Evolutionary conservation across 225 moss, liverwort and hornwort species (phyloP), one percentile per base, ranked within the genome.

Genomic region (Straminergon stramineum): DNA sequence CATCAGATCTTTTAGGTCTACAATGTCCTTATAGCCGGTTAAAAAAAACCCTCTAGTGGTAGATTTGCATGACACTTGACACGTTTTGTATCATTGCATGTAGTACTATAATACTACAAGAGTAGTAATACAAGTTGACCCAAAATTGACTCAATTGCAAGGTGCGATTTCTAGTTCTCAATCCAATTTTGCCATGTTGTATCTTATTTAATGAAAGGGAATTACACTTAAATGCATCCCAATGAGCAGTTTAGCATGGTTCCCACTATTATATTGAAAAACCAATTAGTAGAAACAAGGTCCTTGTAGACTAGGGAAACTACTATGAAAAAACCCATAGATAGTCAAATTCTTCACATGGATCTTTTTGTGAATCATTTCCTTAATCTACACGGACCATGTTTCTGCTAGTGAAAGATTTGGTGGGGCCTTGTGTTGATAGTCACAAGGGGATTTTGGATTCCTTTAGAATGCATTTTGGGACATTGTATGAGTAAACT

Each of bases 241-340:
- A 1, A 75, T 7, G 31, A 48, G 12, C 11, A 51, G 51, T 73
- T 73, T 0, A 6, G 0, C 0, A 28, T 51, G 12, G 51, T 19
- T 48, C 1, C 5, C 0, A 31, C 19, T 31, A 31, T 10, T 48
- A 7, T 31, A 31, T 75, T 74, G 15, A 31, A 51, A 51, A 51
- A 30, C 5, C n/a, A n/a, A 26, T 74, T 17, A 10, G 17, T 10
- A 18, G 11, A 43, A 43, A 28, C 0, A 10, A 28, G 28, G 28
- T 18, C 0, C 1, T 0, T 0, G 0, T 75, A 18, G 48, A 48
- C 11, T 48, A 48, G 30, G 1, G 3, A 30, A 31, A 48, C 0
- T 0, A 45, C 45, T 17, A 43, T 1, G 1, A 37, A 16, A 73
- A 43, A 17, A 74, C 0, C 45, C 2, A 73, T 1, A 0, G 0